Evolutionary conservation across 108 stramenopile species (phyloP), one percentile per base, ranked within the genome.

Genomic region (Skeletonema tropicum): DNA sequence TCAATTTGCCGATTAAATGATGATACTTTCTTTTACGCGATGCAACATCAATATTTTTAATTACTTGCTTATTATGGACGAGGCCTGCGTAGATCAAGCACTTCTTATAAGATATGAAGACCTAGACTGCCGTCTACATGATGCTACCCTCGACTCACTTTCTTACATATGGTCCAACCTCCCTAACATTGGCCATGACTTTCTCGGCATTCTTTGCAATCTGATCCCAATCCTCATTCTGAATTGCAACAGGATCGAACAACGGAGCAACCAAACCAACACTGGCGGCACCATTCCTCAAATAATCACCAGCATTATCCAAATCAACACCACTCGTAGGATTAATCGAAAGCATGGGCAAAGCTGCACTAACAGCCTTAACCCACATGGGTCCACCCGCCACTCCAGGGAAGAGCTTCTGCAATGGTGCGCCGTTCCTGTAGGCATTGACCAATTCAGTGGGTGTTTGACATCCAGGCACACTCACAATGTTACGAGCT

Each of bases 331-430:
- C 94, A 29, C 80, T 82, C 33, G 94, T 94, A 14, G 94, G 94
- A 77, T 94, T 94, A 72, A 94, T 90, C 31, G 83, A 85, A 57
- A 91, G 74, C 69, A 94, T 84, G 15, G 93, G 93, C 62, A 90
- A 69, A 2, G 94, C 94, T 26, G 91, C 85, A 29, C 75, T 77
- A 0, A 94, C 94, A 31, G 94, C 94, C 87, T 92, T 92, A 49
- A 94, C 91, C 94, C 94, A 94, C 60, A 57, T 75, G 26, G 87
- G 87, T 55, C 90, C 91, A 46, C 94, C 94, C 3, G 94, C 86
- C 41, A 94, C 94, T 10, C 94, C 94, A 57, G 94, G 94, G 65
- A 94, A 94, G 23, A 94, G 83, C 80, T 94, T 94, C 58, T 94
- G 94, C 17, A 94, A 71, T 2, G 94, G 94, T 7, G 94, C 94